Evolutionary conservation across 1,139 yeast species (phyloP), one percentile per base, ranked within the genome.

Genomic region (Wickerhamiella infanticola): DNA sequence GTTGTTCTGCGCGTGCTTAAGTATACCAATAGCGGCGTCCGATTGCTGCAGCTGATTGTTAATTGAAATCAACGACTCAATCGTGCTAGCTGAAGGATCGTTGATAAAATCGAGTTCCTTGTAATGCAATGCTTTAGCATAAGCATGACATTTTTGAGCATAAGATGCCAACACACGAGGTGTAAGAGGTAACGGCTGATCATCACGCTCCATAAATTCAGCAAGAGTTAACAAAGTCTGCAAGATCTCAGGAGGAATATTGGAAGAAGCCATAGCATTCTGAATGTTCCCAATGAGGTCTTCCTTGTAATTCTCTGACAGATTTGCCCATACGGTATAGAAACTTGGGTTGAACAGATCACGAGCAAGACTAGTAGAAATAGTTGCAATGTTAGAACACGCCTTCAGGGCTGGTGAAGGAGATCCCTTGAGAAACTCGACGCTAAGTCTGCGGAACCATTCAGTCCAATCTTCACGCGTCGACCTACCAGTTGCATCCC

Each of bases 401-500:
- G 97, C 95, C 53, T 97, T 72, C 41, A 93, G 72, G 0, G 97
- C 94, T 58, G 85, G 95, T 0, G 96, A 85, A 3, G 99, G 95
- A 43, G 95, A 83, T 59, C 88, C 95, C 55, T 83, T 84, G 53
- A 93, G 66, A 35, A 93, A 65, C 58, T 86, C 96, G 47, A 85
- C 81, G 57, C 94, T 80, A 43, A 93, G 68, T 48, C 93, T 70
- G 46, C 94, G 74, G 53, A 88, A 78, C 99, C 99, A 93, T 58
- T 90, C 98, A 58, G 82, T 88, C 98, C 98, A 93, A 56, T 90
- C 98, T 57, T 88, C 98, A 54, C 81, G 77, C 0, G 96, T 85
- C 41, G 94, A 74, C 52, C 93, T 75, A 54, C 85, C 90, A 29
- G 82, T 77, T 18, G 95, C 82, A 55, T 86, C 95, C 98, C 98